phyloP scores from a whole-genome alignment of 176 grass and related monocot genomes.

The Cymbopogon citratus region DNA sequence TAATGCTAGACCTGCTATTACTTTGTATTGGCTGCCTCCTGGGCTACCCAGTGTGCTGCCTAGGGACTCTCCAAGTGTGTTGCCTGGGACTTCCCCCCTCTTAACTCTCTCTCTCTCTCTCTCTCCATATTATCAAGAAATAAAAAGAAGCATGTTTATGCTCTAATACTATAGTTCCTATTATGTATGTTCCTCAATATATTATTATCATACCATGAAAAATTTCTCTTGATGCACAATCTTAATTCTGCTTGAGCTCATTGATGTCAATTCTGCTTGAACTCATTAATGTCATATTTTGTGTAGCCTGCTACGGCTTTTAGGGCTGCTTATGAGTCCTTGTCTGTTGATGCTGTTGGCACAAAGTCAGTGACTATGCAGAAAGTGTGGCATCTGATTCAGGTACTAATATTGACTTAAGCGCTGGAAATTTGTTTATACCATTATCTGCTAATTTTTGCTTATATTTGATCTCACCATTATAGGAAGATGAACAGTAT shows the following conservation, averaged over 20 bases:
- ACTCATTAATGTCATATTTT: slow-evolving; percentile 40
- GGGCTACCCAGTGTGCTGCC: too few relatives aligned
- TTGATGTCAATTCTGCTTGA: slow-evolving; percentile 10
- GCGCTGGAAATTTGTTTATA: neutral
- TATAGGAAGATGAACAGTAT: neutral
- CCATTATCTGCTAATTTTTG: neutral
- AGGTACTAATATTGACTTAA: slow-evolving; percentile 44
- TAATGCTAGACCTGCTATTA: neutral
- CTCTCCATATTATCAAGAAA: too few relatives aligned
- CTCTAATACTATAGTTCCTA: too few relatives aligned
- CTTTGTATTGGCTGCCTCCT: neutral
- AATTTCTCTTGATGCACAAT: neutral
- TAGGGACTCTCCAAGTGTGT: too few relatives aligned
- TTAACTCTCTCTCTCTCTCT: too few relatives aligned
- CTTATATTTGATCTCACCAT: neutral
- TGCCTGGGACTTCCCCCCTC: too few relatives aligned
- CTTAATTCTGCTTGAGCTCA: slow-evolving; percentile 12
- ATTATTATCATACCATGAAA: neutral
- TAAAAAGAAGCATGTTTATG: too few relatives aligned
- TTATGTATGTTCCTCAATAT: slow-evolving; percentile 2
- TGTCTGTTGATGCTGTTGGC: slow-evolving; percentile 58
- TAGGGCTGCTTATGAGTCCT: slow-evolving; percentile 66
- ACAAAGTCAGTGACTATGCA: slow-evolving; percentile 85
- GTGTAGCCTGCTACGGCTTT: slow-evolving; percentile 76
- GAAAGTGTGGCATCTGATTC: slow-evolving; percentile 93